Evolutionary conservation across 306 rosid genomes (phyloP).

Genomic region (Trifolium fragiferum): DNA sequence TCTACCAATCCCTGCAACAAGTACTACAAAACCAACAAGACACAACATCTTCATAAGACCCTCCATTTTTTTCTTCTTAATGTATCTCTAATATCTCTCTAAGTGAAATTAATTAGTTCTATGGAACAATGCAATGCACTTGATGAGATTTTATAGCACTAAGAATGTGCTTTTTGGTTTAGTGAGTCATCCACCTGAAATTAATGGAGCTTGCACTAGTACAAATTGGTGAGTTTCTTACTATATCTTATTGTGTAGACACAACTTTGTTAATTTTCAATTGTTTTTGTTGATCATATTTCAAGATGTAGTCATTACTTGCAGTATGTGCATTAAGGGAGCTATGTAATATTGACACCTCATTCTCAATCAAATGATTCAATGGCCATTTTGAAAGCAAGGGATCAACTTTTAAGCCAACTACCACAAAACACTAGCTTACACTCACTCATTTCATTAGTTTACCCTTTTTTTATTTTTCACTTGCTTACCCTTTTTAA

Average conservation of each 20-base stretch:
- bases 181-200: slow-evolving; percentile 44
- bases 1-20: slow-evolving; percentile 32
- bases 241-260: slow-evolving; percentile 34
- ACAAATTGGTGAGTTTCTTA: slow-evolving; percentile 29
- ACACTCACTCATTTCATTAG: not conserved
- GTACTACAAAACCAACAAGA: slow-evolving; percentile 48
- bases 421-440: slow-evolving; percentile 7
- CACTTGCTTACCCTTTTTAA: too few relatives aligned
- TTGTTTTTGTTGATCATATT: slow-evolving; percentile 22
- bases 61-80: slow-evolving; percentile 32
- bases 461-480: too few relatives aligned
- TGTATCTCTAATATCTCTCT: not conserved
- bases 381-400: not conserved
- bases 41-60: slow-evolving; percentile 46
- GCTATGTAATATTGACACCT: slow-evolving; percentile 44
- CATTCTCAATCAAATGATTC: slow-evolving; percentile 26
- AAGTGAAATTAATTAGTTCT: slow-evolving; percentile 8
- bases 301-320: slow-evolving; percentile 43
- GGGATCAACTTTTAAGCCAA: slow-evolving; percentile 5
- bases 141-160: slow-evolving; percentile 47
- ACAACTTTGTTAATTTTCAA: slow-evolving; percentile 22
- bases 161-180: slow-evolving; percentile 42
- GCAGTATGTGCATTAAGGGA: slow-evolving; percentile 20
- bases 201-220: slow-evolving; percentile 66
- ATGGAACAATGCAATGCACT: slow-evolving; percentile 7